A percentile compares a stretch with the other conserved stretches of the same genome.
Conservation (phyloP, 495 filamentous ascomycete species). For the Hypoxylon trugodes region DNA sequence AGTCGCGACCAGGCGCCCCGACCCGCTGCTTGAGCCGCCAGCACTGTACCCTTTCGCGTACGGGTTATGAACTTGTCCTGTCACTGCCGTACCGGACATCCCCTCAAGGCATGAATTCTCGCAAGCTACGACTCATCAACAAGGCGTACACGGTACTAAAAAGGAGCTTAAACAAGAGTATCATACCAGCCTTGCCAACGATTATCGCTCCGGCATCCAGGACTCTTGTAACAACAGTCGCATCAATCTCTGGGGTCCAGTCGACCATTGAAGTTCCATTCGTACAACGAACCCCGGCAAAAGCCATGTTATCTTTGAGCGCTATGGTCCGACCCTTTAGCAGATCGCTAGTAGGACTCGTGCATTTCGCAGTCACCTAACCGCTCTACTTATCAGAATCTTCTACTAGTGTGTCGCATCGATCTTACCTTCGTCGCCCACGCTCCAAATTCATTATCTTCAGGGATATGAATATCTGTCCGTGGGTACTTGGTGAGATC, state of each 20-base stretch:
- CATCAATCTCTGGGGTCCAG: conserved; percentile 49
- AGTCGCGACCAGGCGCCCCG: conserved; percentile 60
- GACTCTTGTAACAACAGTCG: conserved; percentile 47
- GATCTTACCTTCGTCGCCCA: conserved; percentile 43
- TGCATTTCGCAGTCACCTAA: conserved; percentile 42
- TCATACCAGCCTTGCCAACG: conserved; percentile 47
- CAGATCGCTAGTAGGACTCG: conserved; percentile 39
- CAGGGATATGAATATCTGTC: conserved; percentile 41
- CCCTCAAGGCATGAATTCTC: conserved; percentile 58
- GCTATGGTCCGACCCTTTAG: conserved; percentile 47
- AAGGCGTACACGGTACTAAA: conserved; percentile 5
- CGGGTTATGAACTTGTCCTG: conserved; percentile 61
- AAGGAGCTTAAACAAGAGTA: neutral
- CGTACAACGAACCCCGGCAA: conserved; percentile 48
- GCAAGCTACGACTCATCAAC: conserved; percentile 43
- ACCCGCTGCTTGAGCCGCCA: conserved; percentile 67
- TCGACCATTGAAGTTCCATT: conserved; percentile 50
- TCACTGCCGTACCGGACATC: conserved; percentile 54
- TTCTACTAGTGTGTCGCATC: too few relatives aligned
- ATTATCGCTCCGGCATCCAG: conserved; percentile 49
- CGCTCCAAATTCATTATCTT: conserved; percentile 38
- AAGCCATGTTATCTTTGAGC: conserved; percentile 51
- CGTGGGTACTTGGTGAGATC: conserved; percentile 41
- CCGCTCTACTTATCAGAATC: conserved; percentile 9
- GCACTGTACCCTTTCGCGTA: conserved; percentile 58